phyloP scores from a whole-genome alignment of 352 stramenopile species.

The Pythium grandisporangium region DNA sequence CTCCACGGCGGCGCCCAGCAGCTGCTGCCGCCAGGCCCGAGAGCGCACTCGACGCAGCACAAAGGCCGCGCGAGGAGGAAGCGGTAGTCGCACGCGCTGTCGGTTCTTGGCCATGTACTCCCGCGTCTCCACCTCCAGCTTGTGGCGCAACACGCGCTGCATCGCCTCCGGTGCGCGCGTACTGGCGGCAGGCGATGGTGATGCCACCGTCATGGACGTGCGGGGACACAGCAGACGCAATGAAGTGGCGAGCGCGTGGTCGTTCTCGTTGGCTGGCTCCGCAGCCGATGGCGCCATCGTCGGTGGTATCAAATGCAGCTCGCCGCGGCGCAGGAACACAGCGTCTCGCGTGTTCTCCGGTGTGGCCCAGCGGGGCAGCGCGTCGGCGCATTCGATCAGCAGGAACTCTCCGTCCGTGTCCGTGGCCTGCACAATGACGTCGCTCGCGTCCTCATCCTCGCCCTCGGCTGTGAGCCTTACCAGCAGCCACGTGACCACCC shows the following conservation, averaged over 20 bases:
- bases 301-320: constrained; percentile 10
- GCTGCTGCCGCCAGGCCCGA: constrained; percentile 4
- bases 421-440: constrained; percentile 19
- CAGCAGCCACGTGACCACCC: constrained; percentile 26
- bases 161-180: constrained; percentile 9
- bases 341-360: constrained; percentile 22
- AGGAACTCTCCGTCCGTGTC: constrained; percentile 40
- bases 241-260: background rate
- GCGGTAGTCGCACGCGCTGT: constrained; percentile 15
- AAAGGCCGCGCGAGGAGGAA: constrained; percentile 10
- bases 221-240: no score
- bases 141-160: constrained; percentile 10
- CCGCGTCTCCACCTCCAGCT: constrained; percentile 6
- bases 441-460: constrained; percentile 3
- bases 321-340: constrained; percentile 12
- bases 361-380: constrained; percentile 27
- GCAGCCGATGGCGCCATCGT: constrained; percentile 2
- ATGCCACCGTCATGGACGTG: background rate
- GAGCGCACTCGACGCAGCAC: constrained; percentile 8
- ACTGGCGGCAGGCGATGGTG: background rate
- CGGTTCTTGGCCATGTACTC: constrained; percentile 15
- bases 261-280: background rate
- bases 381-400: constrained; percentile 34
- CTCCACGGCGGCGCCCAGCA: constrained; percentile 20
- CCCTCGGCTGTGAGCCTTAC: constrained; percentile 14